phyloP scores from a whole-genome alignment of 2,329 filamentous ascomycete species.

The Lasiodiplodia hormozganensis region DNA sequence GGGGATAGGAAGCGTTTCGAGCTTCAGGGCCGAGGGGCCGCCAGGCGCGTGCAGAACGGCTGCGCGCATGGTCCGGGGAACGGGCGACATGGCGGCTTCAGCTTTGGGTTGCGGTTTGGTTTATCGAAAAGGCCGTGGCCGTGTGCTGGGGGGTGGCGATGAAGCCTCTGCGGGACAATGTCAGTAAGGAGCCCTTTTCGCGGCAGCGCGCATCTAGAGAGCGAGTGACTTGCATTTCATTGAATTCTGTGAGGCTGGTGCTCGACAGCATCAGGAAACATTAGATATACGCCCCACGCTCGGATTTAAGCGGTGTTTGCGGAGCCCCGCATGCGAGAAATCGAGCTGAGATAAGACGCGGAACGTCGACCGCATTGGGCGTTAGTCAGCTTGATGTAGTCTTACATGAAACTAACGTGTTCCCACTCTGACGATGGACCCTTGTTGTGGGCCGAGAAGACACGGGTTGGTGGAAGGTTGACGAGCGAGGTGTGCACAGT shows the following conservation, averaged over 20 bases:
- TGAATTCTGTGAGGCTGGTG: neutral
- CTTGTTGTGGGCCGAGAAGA: neutral
- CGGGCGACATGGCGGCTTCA: neutral
- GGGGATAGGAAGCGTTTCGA: conserved; percentile 37
- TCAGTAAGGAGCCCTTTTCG: neutral
- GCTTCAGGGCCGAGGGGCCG: conserved; percentile 48
- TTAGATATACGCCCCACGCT: neutral
- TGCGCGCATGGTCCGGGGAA: conserved; percentile 51
- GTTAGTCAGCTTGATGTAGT: neutral
- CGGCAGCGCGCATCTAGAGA: neutral
- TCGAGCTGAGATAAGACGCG: neutral
- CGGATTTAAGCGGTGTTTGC: neutral
- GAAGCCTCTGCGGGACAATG: neutral
- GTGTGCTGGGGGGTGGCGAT: neutral
- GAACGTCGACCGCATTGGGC: neutral
- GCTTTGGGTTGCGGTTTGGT: neutral
- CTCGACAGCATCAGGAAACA: neutral
- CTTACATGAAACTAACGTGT: neutral
- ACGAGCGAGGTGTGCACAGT: neutral
- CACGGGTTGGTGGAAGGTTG: neutral
- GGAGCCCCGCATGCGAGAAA: neutral
- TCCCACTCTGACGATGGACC: too few relatives aligned
- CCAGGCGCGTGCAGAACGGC: conserved; percentile 51
- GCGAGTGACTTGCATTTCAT: neutral
- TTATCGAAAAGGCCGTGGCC: neutral